Evolutionary conservation across 2,329 filamentous ascomycete genomes (phyloP), one percentile per base, ranked within the genome.

Genomic region (Leptographium procerum): DNA sequence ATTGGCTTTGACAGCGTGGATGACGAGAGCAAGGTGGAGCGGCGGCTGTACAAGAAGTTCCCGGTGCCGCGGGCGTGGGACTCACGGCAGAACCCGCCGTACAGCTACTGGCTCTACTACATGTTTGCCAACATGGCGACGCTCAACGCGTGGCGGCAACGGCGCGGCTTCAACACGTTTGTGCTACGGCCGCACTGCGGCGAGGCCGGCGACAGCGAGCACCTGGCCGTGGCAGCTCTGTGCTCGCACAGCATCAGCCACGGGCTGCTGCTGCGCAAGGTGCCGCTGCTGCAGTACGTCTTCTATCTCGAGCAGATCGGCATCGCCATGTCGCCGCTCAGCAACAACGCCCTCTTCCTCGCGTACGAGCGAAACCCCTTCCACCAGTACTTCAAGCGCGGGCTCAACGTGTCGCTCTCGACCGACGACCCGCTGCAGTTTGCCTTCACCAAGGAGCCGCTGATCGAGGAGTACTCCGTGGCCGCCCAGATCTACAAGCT

Each of bases 51-150:
- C 75, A 88, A 87, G 68, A 99, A 99, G 70, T 99, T 95, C 65
- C 94, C 94, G 0, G 85, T 94, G 26, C 92, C 94, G 5, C 88
- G 85, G 61, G 84, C 85, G 57, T 99, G 94, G 94, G 82, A 85
- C 63, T 91, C 90, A 1, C 91, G 88, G 66, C 91, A 97, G 71
- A 99, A 99, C 68, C 94, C 94, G 16, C 94, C 94, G 0, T 99
- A 99, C 75, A 96, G 88, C 69, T 99, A 99, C 74, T 99, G 94
- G 94, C 88, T 97, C 68, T 99, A 99, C 73, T 95, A 96, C 68
- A 79, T 97, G 57, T 97, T 94, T 68, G 86, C 94, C 62, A 99
- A 99, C 71, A 90, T 96, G 71, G 82, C 87, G 1, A 96, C 91
- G 11, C 79, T 99, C 65, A 99, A 99, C 69, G 82, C 87, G 60